Evolutionary conservation across 352 stramenopile genomes (phyloP).

Genomic region (Blastocystis sp.): DNA sequence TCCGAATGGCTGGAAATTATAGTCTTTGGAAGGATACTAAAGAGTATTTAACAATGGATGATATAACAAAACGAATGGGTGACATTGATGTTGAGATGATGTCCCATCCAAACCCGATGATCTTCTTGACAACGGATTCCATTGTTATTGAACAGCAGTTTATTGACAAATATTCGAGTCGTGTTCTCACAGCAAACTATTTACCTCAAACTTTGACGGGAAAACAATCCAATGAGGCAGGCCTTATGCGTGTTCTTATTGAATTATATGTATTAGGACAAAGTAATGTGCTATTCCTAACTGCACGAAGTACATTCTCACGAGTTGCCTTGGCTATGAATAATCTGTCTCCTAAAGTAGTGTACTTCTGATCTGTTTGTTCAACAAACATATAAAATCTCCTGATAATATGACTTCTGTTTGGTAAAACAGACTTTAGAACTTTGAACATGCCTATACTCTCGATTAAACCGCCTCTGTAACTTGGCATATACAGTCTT

Average conservation of each 20-base stretch:
- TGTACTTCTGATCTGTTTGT: slow-evolving; percentile 9
- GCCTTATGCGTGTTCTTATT: not conserved
- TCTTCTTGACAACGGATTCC: slow-evolving; percentile 1
- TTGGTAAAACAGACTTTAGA: not conserved
- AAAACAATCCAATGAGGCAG: not conserved
- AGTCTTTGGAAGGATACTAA: not conserved
- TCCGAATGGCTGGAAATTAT: slow-evolving; percentile 12
- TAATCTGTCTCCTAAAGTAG: not conserved
- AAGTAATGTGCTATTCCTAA: slow-evolving; percentile 4
- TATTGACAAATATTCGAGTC: not conserved
- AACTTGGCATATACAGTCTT: slow-evolving; percentile 7
- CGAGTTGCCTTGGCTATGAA: not conserved
- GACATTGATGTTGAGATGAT: not conserved
- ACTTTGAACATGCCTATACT: not conserved
- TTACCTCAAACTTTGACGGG: not conserved
- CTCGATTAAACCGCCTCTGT: slow-evolving; percentile 3
- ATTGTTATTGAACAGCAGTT: not conserved
- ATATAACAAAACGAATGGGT: not conserved
- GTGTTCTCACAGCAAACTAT: not conserved
- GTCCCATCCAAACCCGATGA: not conserved
- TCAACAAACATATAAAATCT: slow-evolving; percentile 27
- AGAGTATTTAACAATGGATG: not conserved
- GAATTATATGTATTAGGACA: slow-evolving; percentile 9
- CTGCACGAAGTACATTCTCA: not conserved
- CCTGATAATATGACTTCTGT: slow-evolving; percentile 44